Base-by-base conservation (phyloP, 306 rosid species). In the Vigna reflexopilosa region DNA sequence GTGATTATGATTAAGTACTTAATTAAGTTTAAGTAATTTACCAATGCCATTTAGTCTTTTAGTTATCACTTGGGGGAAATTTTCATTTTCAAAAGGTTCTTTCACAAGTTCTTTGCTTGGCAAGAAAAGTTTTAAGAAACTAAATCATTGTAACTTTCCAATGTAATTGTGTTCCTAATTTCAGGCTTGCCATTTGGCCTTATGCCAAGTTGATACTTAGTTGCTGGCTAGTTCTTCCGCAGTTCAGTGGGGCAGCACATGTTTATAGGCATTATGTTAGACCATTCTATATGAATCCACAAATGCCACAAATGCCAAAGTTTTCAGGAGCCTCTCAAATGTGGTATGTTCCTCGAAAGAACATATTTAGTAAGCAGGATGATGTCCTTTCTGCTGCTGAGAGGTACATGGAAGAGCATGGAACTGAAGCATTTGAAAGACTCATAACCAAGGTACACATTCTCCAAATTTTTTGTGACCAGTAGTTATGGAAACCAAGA, bases 151-250 rank as follows among this genome's bases (percentile, higher is more conserved):
- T 5, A 63, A 28, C 17, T 63, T 16, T 36, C 7, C 24, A n/a
- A 34, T 66, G 17, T 66, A 9, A 12, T 17, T 67, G 40, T 57
- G 67, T 36, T 61, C 47, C 67, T 56, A 48, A 58, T 82, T 78
- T 74, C 88, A 93, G 97, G 91, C 85, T 91, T 68, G 83, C 97
- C 45, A 78, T 91, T 67, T 91, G 98, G 98, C 88, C 93, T 2
- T 95, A 89, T 81, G 94, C 87, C 10, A 95, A 95, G 91, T 85
- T 95, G 81, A 87, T 90, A 22, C 59, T 86, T 19, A 89, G 88
- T 67, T 91, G 97, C 71, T 95, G 98, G 98, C 51, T 95, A 87
- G 98, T 95, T 64, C 88, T 95, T 66, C 97, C 98, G 76, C 93
- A 95, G 38, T 95, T 92, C 75, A 92, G 89, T 74, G 98, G 98